Conservation (phyloP, 495 filamentous ascomycete genomes). For the Annulohypoxylon stygium region DNA sequence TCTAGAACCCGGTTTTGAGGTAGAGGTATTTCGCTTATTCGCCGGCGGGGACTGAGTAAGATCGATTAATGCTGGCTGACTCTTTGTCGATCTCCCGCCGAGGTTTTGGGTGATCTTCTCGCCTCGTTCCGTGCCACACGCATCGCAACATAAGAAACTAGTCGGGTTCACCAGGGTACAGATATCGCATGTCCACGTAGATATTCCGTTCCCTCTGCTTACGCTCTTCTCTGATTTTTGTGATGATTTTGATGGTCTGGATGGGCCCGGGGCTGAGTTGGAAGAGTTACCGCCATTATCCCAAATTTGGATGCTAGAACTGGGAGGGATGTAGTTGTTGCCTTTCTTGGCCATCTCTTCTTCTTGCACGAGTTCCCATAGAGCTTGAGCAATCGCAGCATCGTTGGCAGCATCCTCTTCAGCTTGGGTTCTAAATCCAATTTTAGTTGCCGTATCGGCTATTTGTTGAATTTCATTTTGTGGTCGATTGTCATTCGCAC, state of each 20-base stretch:
- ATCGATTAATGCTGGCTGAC: constrained; percentile 48
- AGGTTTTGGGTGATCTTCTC: constrained; percentile 50
- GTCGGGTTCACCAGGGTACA: constrained; percentile 89
- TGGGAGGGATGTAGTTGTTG: constrained; percentile 71
- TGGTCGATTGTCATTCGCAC: constrained; percentile 75
- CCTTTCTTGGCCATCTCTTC: constrained; percentile 78
- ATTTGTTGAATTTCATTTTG: constrained; percentile 70
- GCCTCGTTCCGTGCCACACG: constrained; percentile 76
- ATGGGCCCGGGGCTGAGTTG: background rate
- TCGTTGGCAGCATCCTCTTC: constrained; percentile 94
- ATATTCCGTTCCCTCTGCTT: constrained; percentile 12
- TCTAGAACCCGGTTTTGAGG: constrained; percentile 44
- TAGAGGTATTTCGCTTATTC: constrained; percentile 37
- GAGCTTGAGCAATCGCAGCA: constrained; percentile 85
- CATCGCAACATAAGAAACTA: constrained; percentile 79
- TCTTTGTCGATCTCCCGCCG: constrained; percentile 39
- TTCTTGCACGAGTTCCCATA: constrained; percentile 84
- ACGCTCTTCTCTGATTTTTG: constrained; percentile 3
- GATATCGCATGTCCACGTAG: constrained; percentile 77
- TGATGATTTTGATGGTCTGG: background rate
- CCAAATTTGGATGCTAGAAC: constrained; percentile 24
- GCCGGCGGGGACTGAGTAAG: constrained; percentile 46
- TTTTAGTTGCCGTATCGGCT: constrained; percentile 74
- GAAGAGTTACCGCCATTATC: background rate
- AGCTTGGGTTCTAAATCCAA: constrained; percentile 84